Evolutionary conservation across 495 filamentous ascomycete species (phyloP).

Genomic region (Endocarpon pusillum): DNA sequence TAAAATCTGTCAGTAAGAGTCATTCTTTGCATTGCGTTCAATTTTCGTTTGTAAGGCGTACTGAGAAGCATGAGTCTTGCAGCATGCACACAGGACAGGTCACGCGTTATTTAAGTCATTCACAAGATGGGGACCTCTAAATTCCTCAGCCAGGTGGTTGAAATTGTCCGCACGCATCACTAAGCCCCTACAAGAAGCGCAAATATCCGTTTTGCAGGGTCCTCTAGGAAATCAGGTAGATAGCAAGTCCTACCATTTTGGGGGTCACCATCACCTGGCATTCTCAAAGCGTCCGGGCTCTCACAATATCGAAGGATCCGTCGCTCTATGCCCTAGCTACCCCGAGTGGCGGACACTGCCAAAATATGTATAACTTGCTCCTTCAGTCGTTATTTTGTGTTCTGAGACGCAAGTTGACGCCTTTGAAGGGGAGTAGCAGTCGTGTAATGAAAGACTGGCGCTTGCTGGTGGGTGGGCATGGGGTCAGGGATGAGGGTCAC

Average conservation of each 20-base stretch:
- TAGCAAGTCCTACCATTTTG: background rate
- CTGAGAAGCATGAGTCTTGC: background rate
- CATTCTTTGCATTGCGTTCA: background rate
- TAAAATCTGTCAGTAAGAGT: background rate
- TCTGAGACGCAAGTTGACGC: no score
- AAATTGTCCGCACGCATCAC: background rate
- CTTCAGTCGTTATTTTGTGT: no score
- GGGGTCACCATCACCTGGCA: background rate
- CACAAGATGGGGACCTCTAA: background rate
- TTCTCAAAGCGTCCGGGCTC: background rate
- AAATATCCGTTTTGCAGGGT: background rate
- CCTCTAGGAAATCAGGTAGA: background rate
- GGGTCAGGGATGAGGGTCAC: no score
- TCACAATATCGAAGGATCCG: no score
- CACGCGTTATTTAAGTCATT: background rate
- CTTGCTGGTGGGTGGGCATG: no score
- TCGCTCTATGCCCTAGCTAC: no score
- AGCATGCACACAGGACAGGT: slow-evolving; percentile 1
- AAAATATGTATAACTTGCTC: no score
- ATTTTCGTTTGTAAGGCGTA: background rate
- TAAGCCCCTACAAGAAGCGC: background rate
- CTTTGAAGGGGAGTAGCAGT: no score
- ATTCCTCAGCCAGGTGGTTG: background rate
- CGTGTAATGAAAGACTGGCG: no score
- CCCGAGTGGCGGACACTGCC: no score